These are phyloP conservation scores for Rhizophora apiculata DNA, from an alignment of 345 rosid species.

Conservation along the genomic window DNA sequence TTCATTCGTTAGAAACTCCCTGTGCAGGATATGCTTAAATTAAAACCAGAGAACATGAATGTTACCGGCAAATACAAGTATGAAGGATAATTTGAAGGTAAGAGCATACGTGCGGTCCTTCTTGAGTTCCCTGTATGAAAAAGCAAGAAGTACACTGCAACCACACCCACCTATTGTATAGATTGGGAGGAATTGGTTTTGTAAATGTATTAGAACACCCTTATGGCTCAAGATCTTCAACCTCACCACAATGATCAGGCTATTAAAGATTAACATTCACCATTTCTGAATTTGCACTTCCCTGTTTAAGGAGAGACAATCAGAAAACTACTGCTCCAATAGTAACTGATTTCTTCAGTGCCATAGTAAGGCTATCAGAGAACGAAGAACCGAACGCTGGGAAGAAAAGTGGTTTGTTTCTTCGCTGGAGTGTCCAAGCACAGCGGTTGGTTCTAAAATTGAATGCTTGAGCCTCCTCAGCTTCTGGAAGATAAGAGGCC, in stretches of 20 bases:
- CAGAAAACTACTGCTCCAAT: conserved; percentile 11
- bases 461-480: conserved; percentile 32
- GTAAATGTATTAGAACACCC: conserved; percentile 18
- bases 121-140: conserved; percentile 41
- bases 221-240: neutral
- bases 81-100: conserved; percentile 16
- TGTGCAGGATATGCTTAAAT: conserved; percentile 24
- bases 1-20: conserved; percentile 36
- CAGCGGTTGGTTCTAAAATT: conserved; percentile 9
- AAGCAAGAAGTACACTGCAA: conserved; percentile 30
- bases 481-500: conserved; percentile 31
- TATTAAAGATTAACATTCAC: neutral
- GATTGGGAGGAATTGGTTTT: conserved; percentile 49
- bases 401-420: conserved; percentile 31
- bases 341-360: conserved; percentile 31
- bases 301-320: too few species aligned
- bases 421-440: conserved; percentile 16
- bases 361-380: conserved; percentile 34
- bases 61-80: conserved; percentile 21
- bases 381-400: conserved; percentile 22
- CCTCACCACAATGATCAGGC: neutral
- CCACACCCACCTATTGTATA: conserved; percentile 19
- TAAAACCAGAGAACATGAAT: conserved; percentile 8
- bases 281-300: neutral
- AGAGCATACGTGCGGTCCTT: conserved; percentile 34